Conservation (phyloP, 176 grass and related monocot genomes). For the Cocos nucifera region DNA sequence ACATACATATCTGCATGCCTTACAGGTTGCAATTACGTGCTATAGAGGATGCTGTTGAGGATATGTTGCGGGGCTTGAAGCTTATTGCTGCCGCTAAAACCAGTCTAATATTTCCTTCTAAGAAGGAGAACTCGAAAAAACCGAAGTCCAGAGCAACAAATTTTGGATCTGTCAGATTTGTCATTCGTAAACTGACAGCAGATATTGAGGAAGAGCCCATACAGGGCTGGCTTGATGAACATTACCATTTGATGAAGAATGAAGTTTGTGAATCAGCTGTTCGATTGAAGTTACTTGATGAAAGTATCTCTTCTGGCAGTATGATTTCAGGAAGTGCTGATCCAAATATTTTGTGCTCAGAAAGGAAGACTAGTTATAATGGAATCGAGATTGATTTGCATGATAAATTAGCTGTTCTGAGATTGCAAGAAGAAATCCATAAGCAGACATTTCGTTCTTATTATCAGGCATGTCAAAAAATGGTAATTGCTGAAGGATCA, state of each 20-base stretch:
- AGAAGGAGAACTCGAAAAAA: slow-evolving; percentile 58
- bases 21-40: slow-evolving; percentile 89
- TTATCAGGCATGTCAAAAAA: slow-evolving; percentile 76
- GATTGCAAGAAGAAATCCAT: slow-evolving; percentile 72
- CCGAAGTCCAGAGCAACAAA: slow-evolving; percentile 43
- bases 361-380: slow-evolving; percentile 40
- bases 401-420: slow-evolving; percentile 47
- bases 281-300: slow-evolving; percentile 80
- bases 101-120: slow-evolving; percentile 44
- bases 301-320: slow-evolving; percentile 32
- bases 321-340: slow-evolving; percentile 34
- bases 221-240: slow-evolving; percentile 97
- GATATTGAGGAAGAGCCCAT: slow-evolving; percentile 98
- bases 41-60: slow-evolving; percentile 93
- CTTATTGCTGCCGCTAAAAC: slow-evolving; percentile 78
- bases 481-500: slow-evolving; percentile 65
- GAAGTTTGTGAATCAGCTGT: slow-evolving; percentile 69
- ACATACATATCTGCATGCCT: slow-evolving; percentile 95
- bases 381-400: slow-evolving; percentile 46
- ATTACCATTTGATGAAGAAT: slow-evolving; percentile 90
- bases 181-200: slow-evolving; percentile 70
- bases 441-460: slow-evolving; percentile 81
- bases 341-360: slow-evolving; percentile 27
- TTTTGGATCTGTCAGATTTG: slow-evolving; percentile 85
- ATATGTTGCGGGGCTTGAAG: slow-evolving; percentile 81